Evolutionary conservation across 1,139 yeast genomes (phyloP), one percentile per base, ranked within the genome.

Genomic region (Magnusiomyces fungicola): DNA sequence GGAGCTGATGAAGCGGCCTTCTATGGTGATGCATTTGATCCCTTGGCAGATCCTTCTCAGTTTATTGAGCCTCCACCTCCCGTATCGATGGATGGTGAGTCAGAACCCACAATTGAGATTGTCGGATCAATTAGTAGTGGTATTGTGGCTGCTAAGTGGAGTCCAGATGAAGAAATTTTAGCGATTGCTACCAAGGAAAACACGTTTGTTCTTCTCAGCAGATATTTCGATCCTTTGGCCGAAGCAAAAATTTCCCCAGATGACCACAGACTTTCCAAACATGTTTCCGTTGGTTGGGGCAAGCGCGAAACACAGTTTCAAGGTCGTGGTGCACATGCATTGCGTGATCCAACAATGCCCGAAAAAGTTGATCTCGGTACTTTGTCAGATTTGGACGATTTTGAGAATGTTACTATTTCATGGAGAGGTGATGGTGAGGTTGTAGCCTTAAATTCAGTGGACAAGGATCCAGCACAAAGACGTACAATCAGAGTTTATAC

Each of bases 281-380:
- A 92, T 61, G 97, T 94, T 32, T 83, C 95, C 21, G 97, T 92
- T 36, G 99, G 99, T 19, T 94, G 99, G 99, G 99, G 99, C 61
- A 86, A 85, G 58, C 82, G 84, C 56, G 98, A 92, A 66, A 94
- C 99, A 0, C 99, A 94, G 67, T 94, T 94, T 66, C 83, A 86
- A 66, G 99, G 99, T 46, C 82, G 79, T 60, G 98, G 98, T 53
- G 92, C 88, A 40, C 81, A 82, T 59, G 62, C 83, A 38, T 71
- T 84, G 57, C 78, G 92, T 62, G 98, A 94, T 66, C 98, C 98
- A n/a, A 94, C 98, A 0, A 85, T 92, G 66, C 83, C 83, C 0
- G 78, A 80, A 40, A 78, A 76, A 57, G 77, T 81, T 4, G 95
- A 90, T 62, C 67, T 71, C 30, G 97, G 97, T 43, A 52, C 55